These are phyloP conservation scores for Drechslerella stenobrocha DNA, from an alignment of 2,329 filamentous ascomycete species.

Conservation along the genomic window DNA sequence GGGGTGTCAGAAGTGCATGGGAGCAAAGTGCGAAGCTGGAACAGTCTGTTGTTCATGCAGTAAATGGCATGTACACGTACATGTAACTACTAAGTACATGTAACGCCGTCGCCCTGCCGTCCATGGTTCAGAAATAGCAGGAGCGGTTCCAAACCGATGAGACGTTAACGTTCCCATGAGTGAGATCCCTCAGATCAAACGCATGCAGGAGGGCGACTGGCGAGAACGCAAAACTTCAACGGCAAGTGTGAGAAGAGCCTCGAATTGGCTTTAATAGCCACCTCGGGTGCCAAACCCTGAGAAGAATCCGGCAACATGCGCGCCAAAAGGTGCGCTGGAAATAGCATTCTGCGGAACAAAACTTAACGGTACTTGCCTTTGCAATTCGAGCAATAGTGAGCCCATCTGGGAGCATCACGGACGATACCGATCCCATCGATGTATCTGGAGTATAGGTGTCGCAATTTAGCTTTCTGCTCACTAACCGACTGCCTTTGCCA, in stretches of 20 bases:
- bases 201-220: background rate
- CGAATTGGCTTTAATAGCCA: too few relatives aligned
- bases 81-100: constrained; percentile 1
- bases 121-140: background rate
- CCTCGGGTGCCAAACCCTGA: too few relatives aligned
- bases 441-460: constrained; percentile 41
- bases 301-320: background rate
- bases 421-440: constrained; percentile 37
- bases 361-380: constrained; percentile 30
- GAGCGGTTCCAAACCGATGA: background rate
- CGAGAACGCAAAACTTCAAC: constrained; percentile 7
- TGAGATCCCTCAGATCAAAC: background rate
- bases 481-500: constrained; percentile 1
- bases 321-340: background rate
- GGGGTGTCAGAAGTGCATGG: too few relatives aligned
- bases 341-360: background rate
- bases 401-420: constrained; percentile 45
- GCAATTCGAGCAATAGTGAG: constrained; percentile 45
- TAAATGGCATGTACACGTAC: too few relatives aligned
- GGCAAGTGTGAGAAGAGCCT: background rate
- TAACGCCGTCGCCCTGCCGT: constrained; percentile 3
- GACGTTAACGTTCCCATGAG: background rate
- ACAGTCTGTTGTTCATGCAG: background rate
- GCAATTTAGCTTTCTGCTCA: constrained; percentile 39
- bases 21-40: background rate